Evolutionary conservation across 2,329 filamentous ascomycete genomes (phyloP).

Genomic region (Sordariomycetes sp.): DNA sequence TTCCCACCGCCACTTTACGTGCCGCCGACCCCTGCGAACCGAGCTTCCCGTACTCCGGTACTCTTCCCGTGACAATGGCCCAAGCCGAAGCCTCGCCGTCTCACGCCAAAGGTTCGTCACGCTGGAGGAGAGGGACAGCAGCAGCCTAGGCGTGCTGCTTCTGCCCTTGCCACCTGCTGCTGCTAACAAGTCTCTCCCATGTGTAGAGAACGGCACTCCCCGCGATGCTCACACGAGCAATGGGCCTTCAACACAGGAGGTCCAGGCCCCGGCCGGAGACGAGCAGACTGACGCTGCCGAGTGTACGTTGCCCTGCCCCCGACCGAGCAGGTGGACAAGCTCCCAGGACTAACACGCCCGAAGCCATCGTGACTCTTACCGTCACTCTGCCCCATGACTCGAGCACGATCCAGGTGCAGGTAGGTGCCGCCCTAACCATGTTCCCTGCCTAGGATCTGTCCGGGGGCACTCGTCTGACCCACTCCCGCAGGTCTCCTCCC

Average conservation of each 20-base stretch:
- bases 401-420: constrained; percentile 75
- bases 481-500: constrained; percentile 61
- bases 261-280: constrained; percentile 14
- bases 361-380: constrained; percentile 51
- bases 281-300: constrained; percentile 19
- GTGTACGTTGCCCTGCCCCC: constrained; percentile 13
- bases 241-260: constrained; percentile 13
- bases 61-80: constrained; percentile 1
- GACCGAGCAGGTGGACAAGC: neutral
- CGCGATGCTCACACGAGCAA: neutral
- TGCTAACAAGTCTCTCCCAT: neutral
- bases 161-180: neutral
- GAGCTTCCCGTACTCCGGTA: neutral
- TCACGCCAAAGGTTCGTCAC: constrained; percentile 3
- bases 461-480: neutral
- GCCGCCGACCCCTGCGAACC: neutral
- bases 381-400: constrained; percentile 75
- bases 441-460: neutral
- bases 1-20: neutral
- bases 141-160: neutral
- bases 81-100: constrained; percentile 2
- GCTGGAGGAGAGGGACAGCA: neutral
- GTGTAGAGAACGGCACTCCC: constrained; percentile 1
- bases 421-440: constrained; percentile 28
- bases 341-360: constrained; percentile 3